These are phyloP conservation scores for Wickerhamiella infanticola DNA, from an alignment of 1,139 yeast genomes.

Conservation along the genomic window DNA sequence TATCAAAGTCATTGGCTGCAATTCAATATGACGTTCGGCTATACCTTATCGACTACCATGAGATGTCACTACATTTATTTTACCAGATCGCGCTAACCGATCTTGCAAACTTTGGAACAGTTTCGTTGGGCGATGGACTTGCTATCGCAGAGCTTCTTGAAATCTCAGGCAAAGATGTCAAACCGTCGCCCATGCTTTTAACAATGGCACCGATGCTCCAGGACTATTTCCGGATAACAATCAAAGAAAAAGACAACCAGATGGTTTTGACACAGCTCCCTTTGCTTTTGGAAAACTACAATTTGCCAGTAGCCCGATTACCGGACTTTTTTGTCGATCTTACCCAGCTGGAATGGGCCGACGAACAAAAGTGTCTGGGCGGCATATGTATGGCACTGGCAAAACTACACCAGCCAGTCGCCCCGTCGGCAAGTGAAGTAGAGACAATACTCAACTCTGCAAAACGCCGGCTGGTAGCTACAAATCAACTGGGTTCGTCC, in stretches of 20 bases:
- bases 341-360: constrained; percentile 44
- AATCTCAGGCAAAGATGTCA: constrained; percentile 17
- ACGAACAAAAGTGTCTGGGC: constrained; percentile 51
- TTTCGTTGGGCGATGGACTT: constrained; percentile 28
- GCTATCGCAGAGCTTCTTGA: constrained; percentile 23
- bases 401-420: constrained; percentile 55
- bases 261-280: constrained; percentile 40
- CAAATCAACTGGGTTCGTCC: constrained; percentile 35
- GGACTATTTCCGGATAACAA: constrained; percentile 56
- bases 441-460: constrained; percentile 57
- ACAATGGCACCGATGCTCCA: constrained; percentile 45
- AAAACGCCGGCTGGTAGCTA: constrained; percentile 50
- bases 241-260: constrained; percentile 19
- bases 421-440: constrained; percentile 28
- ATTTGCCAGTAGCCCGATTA: constrained; percentile 48
- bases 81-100: constrained; percentile 69
- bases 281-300: constrained; percentile 43
- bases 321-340: constrained; percentile 52
- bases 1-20: constrained; percentile 50
- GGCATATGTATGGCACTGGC: constrained; percentile 58
- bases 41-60: constrained; percentile 66
- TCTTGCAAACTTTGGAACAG: constrained; percentile 67
- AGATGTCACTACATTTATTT: constrained; percentile 47
- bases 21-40: constrained; percentile 70
- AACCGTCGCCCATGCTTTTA: constrained; percentile 4